Evolutionary conservation across 2,329 filamentous ascomycete genomes (phyloP).

Genomic region (Pseudogymnoascus sp.): DNA sequence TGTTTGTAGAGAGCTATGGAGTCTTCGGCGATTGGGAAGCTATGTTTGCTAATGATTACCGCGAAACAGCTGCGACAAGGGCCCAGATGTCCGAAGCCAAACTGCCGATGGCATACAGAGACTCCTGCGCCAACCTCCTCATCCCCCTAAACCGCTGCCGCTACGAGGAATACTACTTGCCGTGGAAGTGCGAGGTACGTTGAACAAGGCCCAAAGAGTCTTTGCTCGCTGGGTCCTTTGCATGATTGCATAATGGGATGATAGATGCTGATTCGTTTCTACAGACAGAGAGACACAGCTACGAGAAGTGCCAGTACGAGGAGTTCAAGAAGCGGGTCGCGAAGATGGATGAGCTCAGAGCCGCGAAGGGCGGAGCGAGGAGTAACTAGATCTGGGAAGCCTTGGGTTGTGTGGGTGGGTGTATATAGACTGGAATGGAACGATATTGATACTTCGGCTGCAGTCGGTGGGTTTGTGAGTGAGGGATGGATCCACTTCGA

Average conservation of each 20-base stretch:
- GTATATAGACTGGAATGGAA: constrained; percentile 18
- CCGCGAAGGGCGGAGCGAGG: constrained; percentile 72
- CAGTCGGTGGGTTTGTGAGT: neutral
- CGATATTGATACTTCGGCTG: constrained; percentile 1
- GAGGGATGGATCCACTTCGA: neutral
- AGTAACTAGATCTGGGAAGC: constrained; percentile 57
- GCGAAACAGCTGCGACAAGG: constrained; percentile 62
- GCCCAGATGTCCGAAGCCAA: constrained; percentile 90
- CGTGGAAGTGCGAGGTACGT: constrained; percentile 94
- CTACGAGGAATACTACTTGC: constrained; percentile 82
- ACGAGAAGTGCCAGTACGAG: constrained; percentile 98
- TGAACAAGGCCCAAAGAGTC: neutral
- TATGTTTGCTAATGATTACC: constrained; percentile 12
- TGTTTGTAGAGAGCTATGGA: constrained; percentile 29
- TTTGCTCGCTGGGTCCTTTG: neutral
- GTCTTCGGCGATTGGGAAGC: constrained; percentile 10
- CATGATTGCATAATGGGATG: neutral
- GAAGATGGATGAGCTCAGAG: constrained; percentile 96
- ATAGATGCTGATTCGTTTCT: constrained; percentile 14
- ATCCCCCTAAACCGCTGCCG: constrained; percentile 96
- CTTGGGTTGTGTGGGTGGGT: constrained; percentile 11
- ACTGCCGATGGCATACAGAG: constrained; percentile 83
- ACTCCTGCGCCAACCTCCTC: constrained; percentile 88
- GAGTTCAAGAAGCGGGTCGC: constrained; percentile 98
- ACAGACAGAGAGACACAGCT: constrained; percentile 90